A percentile compares a stretch with the other conserved stretches of the same genome.
These are phyloP conservation scores for Euphrasia arctica DNA, from an alignment of 305 asterid genomes.

Conservation along the genomic window DNA sequence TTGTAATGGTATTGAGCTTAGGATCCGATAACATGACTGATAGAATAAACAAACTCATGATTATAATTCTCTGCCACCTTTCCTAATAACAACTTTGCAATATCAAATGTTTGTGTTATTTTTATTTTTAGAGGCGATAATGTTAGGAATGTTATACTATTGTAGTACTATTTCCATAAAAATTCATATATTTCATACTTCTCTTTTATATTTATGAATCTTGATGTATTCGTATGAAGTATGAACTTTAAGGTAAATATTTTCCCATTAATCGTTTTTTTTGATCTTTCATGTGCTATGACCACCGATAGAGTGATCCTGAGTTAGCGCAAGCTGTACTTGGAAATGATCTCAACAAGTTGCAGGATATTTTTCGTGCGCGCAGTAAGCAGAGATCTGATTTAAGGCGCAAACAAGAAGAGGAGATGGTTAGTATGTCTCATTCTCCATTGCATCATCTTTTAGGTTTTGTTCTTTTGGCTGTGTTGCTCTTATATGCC, in stretches of 20 bases:
- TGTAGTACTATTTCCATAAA: conserved; percentile 15
- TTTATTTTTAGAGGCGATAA: background rate
- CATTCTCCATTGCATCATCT: conserved; percentile 19
- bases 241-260: background rate
- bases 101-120: background rate
- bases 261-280: conserved; percentile 5
- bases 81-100: background rate
- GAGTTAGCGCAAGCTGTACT: conserved; percentile 91
- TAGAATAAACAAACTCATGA: background rate
- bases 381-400: conserved; percentile 74
- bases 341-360: conserved; percentile 77
- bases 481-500: conserved; percentile 16
- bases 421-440: conserved; percentile 78
- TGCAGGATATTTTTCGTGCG: conserved; percentile 76
- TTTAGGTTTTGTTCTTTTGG: conserved; percentile 16
- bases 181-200: background rate
- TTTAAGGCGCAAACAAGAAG: conserved; percentile 71
- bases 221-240: conserved; percentile 17
- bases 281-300: conserved; percentile 30
- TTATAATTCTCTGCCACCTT: background rate
- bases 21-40: background rate
- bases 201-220: conserved; percentile 12
- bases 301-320: conserved; percentile 72
- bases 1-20: background rate
- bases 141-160: background rate